Evolutionary conservation across 1,284 basidiomycete genomes (phyloP).

Genomic region (Agaricales sp.): DNA sequence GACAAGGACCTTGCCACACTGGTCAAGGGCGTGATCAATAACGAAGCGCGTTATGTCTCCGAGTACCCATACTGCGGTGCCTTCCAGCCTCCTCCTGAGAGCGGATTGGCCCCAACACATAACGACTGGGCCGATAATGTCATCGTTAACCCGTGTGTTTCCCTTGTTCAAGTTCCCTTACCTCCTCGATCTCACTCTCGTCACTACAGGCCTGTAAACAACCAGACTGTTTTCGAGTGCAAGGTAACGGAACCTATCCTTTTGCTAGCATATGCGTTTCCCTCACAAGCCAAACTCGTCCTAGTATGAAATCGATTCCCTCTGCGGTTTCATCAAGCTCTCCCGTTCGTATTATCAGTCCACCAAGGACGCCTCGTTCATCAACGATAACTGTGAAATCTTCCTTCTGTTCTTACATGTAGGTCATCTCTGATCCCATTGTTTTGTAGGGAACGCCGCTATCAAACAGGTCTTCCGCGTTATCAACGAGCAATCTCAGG

Average conservation of each 20-base stretch:
- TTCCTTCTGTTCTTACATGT: constrained; percentile 1
- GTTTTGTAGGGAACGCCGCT: constrained; percentile 54
- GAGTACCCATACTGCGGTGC: constrained; percentile 58
- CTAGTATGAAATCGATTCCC: constrained; percentile 67
- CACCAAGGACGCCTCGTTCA: constrained; percentile 60
- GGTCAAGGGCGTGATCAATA: constrained; percentile 68
- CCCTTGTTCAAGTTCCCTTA: not conserved
- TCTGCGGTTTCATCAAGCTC: constrained; percentile 68
- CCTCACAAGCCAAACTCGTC: no score
- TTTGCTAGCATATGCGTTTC: not conserved
- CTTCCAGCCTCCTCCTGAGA: constrained; percentile 51
- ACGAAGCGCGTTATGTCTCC: constrained; percentile 64
- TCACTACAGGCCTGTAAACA: constrained; percentile 45
- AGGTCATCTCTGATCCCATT: no score
- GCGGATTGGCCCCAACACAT: constrained; percentile 46
- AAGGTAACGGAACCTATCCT: constrained; percentile 35
- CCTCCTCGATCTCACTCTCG: constrained; percentile 4
- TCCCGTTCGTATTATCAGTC: constrained; percentile 62
- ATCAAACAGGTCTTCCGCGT: constrained; percentile 65
- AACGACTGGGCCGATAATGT: constrained; percentile 62
- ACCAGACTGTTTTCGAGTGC: constrained; percentile 67
- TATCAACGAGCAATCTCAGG: constrained; percentile 65
- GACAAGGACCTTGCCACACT: constrained; percentile 51
- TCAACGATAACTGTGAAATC: constrained; percentile 52
- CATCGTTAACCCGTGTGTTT: constrained; percentile 55